phyloP scores from a whole-genome alignment of 1,284 basidiomycete species.

The Peniophora sp. region DNA sequence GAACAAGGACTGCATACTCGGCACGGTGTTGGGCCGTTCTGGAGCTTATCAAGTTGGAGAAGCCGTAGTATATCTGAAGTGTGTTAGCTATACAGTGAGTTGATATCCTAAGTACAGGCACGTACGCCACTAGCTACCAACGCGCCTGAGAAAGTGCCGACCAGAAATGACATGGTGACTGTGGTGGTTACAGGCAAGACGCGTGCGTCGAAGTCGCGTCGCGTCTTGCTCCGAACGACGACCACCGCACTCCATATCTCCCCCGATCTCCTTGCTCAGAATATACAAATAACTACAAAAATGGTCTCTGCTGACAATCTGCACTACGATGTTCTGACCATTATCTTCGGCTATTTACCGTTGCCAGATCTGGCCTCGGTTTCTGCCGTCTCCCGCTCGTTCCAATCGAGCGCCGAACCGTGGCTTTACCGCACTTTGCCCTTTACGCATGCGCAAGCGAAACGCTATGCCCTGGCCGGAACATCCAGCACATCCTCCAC shows the following conservation, averaged over 20 bases:
- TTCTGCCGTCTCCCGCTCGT: conserved; percentile 54
- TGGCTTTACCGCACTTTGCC: conserved; percentile 48
- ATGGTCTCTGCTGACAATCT: conserved; percentile 64
- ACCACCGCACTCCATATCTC: not conserved
- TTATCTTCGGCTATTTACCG: conserved; percentile 46
- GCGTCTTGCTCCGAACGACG: not conserved
- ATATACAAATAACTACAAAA: not conserved
- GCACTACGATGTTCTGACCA: conserved; percentile 61
- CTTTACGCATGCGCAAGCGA: conserved; percentile 46
- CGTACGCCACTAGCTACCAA: conserved; percentile 39
- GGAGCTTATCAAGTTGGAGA: conserved; percentile 48
- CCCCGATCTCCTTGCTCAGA: not conserved
- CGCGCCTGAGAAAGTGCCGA: conserved; percentile 50
- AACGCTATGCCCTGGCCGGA: conserved; percentile 41
- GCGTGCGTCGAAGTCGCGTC: not conserved
- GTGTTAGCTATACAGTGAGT: not conserved
- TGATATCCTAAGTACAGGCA: not conserved
- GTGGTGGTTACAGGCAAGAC: not conserved
- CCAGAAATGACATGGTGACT: conserved; percentile 37
- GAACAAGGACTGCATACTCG: conserved; percentile 33
- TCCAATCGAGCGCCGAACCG: conserved; percentile 53
- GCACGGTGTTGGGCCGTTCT: conserved; percentile 40
- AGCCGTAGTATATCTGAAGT: conserved; percentile 50
- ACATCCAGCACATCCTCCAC: conserved; percentile 9
- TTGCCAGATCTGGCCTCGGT: conserved; percentile 49